Evolutionary conservation across 257 asterid species (phyloP).

Genomic region (Jaltomata sinuosa): DNA sequence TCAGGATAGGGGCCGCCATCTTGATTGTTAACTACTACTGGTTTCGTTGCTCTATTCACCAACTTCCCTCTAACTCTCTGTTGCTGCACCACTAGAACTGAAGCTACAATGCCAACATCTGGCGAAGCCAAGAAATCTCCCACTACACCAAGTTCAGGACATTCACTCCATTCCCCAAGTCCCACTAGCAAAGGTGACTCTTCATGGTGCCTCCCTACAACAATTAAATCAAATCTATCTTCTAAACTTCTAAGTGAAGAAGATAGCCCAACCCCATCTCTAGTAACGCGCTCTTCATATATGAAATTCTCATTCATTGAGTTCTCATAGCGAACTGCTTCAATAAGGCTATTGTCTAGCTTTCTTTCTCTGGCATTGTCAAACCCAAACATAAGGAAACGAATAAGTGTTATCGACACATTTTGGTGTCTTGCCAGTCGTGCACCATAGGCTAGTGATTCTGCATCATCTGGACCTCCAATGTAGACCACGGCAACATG

Average conservation of each 20-base stretch:
- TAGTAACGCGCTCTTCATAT: constrained; percentile 64
- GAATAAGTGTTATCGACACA: constrained; percentile 45
- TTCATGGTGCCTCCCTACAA: constrained; percentile 57
- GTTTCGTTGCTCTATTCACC: constrained; percentile 21
- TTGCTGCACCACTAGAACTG: constrained; percentile 78
- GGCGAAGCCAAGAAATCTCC: constrained; percentile 65
- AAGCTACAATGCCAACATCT: constrained; percentile 49
- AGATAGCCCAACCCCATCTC: constrained; percentile 60
- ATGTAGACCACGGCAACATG: constrained; percentile 56
- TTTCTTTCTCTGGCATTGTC: constrained; percentile 56
- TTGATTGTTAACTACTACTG: constrained; percentile 26
- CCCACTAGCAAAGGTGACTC: constrained; percentile 54
- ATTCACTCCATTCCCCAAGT: constrained; percentile 75
- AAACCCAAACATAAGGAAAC: constrained; percentile 54
- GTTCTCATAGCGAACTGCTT: constrained; percentile 50
- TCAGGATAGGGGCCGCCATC: constrained; percentile 7
- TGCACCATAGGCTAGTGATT: constrained; percentile 57
- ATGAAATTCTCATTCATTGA: constrained; percentile 38
- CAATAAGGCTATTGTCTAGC: constrained; percentile 40
- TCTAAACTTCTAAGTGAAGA: constrained; percentile 34
- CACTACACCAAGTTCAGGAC: constrained; percentile 76
- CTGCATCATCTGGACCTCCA: constrained; percentile 74
- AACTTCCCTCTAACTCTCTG: constrained; percentile 44
- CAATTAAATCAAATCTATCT: constrained; percentile 36
- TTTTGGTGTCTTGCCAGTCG: constrained; percentile 48